Evolutionary conservation across 805 yeast genomes (phyloP).

Genomic region (Lipomyces sp.): DNA sequence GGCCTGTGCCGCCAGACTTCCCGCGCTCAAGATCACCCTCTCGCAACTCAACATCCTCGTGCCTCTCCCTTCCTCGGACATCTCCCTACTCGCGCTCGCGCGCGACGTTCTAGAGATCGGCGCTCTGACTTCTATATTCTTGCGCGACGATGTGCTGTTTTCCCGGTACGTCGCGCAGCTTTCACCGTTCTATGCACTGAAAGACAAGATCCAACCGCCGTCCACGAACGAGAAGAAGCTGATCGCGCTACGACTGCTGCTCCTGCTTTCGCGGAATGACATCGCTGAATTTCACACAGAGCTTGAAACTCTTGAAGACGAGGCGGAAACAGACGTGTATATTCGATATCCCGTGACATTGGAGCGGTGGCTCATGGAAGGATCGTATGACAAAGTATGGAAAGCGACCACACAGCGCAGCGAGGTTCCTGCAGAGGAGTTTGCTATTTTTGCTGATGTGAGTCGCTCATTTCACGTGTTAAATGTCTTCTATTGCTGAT

Average conservation of each 20-base stretch:
- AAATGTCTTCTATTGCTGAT: background rate
- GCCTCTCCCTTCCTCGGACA: slow-evolving; percentile 49
- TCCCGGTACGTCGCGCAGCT: slow-evolving; percentile 71
- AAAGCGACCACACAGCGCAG: slow-evolving; percentile 58
- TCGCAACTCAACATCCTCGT: slow-evolving; percentile 74
- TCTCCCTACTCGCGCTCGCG: slow-evolving; percentile 66
- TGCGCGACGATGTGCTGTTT: slow-evolving; percentile 59
- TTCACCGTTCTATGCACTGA: slow-evolving; percentile 65
- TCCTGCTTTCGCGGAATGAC: slow-evolving; percentile 76
- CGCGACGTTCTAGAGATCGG: slow-evolving; percentile 85
- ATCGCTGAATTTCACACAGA: slow-evolving; percentile 88
- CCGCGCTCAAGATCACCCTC: slow-evolving; percentile 72
- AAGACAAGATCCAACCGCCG: slow-evolving; percentile 40
- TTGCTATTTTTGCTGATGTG: slow-evolving; percentile 63
- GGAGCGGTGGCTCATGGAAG: slow-evolving; percentile 94
- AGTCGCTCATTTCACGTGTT: background rate
- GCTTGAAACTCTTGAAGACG: slow-evolving; percentile 63
- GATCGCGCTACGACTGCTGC: slow-evolving; percentile 69
- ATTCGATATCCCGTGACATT: slow-evolving; percentile 81
- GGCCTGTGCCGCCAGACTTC: slow-evolving; percentile 58
- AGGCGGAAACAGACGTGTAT: slow-evolving; percentile 64
- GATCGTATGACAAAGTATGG: slow-evolving; percentile 91
- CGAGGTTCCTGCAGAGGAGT: slow-evolving; percentile 62
- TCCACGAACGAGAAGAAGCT: slow-evolving; percentile 69
- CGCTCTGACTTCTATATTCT: slow-evolving; percentile 71